A percentile compares a stretch with the other conserved stretches of the same genome.
phyloP scores from a whole-genome alignment of 2,329 filamentous ascomycete species.

The Exutisphaerella laricina region DNA sequence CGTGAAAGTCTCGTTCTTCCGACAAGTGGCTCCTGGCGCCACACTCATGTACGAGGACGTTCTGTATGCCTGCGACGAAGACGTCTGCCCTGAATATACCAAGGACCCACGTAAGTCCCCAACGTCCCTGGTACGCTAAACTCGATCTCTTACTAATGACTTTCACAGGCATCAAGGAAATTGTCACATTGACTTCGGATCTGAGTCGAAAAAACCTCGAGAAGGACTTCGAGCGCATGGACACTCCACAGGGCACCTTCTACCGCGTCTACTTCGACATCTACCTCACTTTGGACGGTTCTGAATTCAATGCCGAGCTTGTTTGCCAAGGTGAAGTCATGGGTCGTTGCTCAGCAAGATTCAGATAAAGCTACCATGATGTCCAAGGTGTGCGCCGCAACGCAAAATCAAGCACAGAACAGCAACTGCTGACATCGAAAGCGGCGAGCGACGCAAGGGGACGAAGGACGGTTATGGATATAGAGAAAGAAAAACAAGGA shows the following conservation, averaged over 20 bases:
- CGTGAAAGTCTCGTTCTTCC: slow-evolving; percentile 97
- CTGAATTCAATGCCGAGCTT: slow-evolving; percentile 94
- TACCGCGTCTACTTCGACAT: slow-evolving; percentile 68
- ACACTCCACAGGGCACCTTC: slow-evolving; percentile 93
- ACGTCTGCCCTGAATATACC: slow-evolving; percentile 96
- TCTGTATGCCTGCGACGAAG: slow-evolving; percentile 93
- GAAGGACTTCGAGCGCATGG: slow-evolving; percentile 99
- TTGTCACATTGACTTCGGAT: slow-evolving; percentile 94
- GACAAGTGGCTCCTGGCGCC: slow-evolving; percentile 92
- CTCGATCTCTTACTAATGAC: slow-evolving; percentile 26
- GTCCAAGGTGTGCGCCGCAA: no score
- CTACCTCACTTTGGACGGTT: slow-evolving; percentile 91
- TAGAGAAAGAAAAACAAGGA: no score
- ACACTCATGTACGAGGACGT: slow-evolving; percentile 99
- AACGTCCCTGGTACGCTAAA: neutral
- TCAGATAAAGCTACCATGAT: slow-evolving; percentile 58
- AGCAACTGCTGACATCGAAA: no score
- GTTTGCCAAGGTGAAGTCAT: slow-evolving; percentile 99
- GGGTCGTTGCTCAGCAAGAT: slow-evolving; percentile 90
- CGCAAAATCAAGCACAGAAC: no score
- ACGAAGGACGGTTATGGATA: no score
- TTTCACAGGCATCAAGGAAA: slow-evolving; percentile 85
- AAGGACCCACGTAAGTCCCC: slow-evolving; percentile 90
- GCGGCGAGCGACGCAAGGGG: no score
- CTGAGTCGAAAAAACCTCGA: slow-evolving; percentile 96